Conservation (phyloP, 2,329 filamentous ascomycete genomes). For the Bipolaris sorokiniana region DNA sequence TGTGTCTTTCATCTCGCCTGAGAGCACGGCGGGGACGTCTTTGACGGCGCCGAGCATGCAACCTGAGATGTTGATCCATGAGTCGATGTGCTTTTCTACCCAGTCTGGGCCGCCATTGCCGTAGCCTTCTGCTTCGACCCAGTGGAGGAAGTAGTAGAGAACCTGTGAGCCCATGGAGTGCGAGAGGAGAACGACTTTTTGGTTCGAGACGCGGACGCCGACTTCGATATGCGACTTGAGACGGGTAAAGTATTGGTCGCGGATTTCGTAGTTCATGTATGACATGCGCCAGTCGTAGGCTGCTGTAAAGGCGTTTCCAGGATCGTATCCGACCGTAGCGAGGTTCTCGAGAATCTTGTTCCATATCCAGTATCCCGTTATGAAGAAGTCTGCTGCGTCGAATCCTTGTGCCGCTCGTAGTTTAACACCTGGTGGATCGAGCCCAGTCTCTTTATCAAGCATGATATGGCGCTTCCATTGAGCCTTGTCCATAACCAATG, state of each 20-base stretch:
- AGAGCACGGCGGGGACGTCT: constrained; percentile 85
- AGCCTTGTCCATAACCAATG: constrained; percentile 89
- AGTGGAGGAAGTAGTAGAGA: constrained; percentile 81
- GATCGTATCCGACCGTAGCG: constrained; percentile 94
- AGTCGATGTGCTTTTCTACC: constrained; percentile 89
- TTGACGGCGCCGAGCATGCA: constrained; percentile 97
- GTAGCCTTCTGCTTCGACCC: constrained; percentile 78
- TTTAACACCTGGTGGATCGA: constrained; percentile 91
- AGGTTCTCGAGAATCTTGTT: constrained; percentile 98
- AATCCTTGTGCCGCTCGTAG: constrained; percentile 93
- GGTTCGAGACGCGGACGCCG: constrained; percentile 71
- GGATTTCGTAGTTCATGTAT: constrained; percentile 84
- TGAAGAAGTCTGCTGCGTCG: constrained; percentile 95
- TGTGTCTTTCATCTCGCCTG: constrained; percentile 98
- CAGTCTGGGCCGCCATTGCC: constrained; percentile 83
- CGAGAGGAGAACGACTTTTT: constrained; percentile 84
- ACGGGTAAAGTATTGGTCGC: constrained; percentile 92
- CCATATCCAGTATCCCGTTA: constrained; percentile 95
- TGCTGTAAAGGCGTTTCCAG: constrained; percentile 72
- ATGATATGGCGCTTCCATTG: constrained; percentile 96
- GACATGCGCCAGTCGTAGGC: constrained; percentile 92
- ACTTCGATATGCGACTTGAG: constrained; percentile 91
- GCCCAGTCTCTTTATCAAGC: constrained; percentile 87
- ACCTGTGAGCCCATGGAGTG: constrained; percentile 99
- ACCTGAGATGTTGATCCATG: constrained; percentile 97